Base-by-base conservation (phyloP, 352 stramenopile species). In the Pythium sp. region DNA sequence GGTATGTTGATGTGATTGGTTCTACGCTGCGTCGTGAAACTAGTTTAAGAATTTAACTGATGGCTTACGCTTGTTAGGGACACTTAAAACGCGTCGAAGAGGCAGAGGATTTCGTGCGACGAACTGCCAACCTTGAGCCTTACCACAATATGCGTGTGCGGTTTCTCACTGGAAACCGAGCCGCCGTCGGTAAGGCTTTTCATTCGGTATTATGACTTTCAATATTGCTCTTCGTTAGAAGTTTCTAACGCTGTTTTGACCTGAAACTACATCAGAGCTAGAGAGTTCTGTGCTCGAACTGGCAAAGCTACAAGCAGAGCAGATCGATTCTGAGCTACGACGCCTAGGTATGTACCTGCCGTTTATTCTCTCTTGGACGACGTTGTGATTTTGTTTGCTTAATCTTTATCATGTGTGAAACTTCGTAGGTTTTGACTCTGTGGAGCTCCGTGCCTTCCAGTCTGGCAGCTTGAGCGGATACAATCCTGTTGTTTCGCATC, bases 401-500 rank as follows among this genome's bases (percentile, higher is more conserved):
- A 2, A 46, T 1, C 20, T 30, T 15, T 38, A 22, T 12, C 6
- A 15, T 34, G 24, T 38, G 2, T 26, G 28, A 18, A 30, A n/a
- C 7, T 14, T 61, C 47, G 56, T 30, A 91, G 85, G 85, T 15
- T 93, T 93, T 38, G 64, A 76, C 24, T 64, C 73, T 11, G 80
- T 91, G 6, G 67, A 79, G 2, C 61, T 93, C 15, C 81, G 85
- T 30, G 64, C 71, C 0, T 93, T 93, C 32, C 74, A 75, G 3
- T 86, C 85, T 0, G 85, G 85, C 7, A 90, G 81, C 63, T 46
- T 93, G 14, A 93, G 82, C 65, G 83, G 85, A n/a, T 92, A 90
- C 60, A 78, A 22, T 30, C 58, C 66, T 18, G 51, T 67, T 15
- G 51, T 62, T 6, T 62, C 58, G 22, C 60, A 67, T 20, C 64